A percentile compares a stretch with the other conserved stretches of the same genome.
These are phyloP conservation scores for Nematodospora valgi DNA, from an alignment of 805 yeast species.

Conservation along the genomic window DNA sequence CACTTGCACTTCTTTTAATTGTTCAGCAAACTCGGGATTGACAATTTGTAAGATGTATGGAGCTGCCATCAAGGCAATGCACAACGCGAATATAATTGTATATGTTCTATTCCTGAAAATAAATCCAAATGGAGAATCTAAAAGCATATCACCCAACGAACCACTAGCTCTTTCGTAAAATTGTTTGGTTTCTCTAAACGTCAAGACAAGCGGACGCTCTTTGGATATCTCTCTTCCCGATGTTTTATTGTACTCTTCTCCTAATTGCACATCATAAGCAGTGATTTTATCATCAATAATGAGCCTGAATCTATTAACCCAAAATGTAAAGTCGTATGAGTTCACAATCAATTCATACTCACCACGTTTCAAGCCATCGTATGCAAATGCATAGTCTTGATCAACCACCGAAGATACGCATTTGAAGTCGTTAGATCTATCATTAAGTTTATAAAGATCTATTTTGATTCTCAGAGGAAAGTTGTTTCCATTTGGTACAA, in stretches of 20 bases:
- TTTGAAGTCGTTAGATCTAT: conserved; percentile 4
- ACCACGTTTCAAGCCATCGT: conserved; percentile 23
- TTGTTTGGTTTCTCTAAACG: conserved; percentile 20
- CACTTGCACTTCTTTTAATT: conserved; percentile 13
- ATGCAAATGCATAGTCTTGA: conserved; percentile 23
- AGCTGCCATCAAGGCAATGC: conserved; percentile 25
- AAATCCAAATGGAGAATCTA: conserved; percentile 40
- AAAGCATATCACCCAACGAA: conserved; percentile 27
- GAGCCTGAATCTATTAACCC: conserved; percentile 22
- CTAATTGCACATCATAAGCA: conserved; percentile 23
- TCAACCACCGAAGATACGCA: conserved; percentile 16
- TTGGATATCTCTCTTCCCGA: conserved; percentile 13
- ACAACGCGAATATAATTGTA: conserved; percentile 29
- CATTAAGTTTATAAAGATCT: conserved; percentile 13
- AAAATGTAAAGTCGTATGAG: conserved; percentile 34
- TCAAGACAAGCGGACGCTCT: conserved; percentile 19
- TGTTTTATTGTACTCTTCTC: conserved; percentile 15
- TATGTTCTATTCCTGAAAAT: conserved; percentile 35
- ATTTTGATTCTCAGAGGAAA: conserved; percentile 30
- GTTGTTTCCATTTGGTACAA: conserved; percentile 33
- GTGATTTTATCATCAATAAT: conserved; percentile 12
- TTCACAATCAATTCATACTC: conserved; percentile 30
- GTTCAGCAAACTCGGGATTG: conserved; percentile 37
- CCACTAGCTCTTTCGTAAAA: conserved; percentile 33
- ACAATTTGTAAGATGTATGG: conserved; percentile 29